These are phyloP conservation scores for Aspergillus diversus DNA, from an alignment of 495 filamentous ascomycete genomes.

Conservation along the genomic window DNA sequence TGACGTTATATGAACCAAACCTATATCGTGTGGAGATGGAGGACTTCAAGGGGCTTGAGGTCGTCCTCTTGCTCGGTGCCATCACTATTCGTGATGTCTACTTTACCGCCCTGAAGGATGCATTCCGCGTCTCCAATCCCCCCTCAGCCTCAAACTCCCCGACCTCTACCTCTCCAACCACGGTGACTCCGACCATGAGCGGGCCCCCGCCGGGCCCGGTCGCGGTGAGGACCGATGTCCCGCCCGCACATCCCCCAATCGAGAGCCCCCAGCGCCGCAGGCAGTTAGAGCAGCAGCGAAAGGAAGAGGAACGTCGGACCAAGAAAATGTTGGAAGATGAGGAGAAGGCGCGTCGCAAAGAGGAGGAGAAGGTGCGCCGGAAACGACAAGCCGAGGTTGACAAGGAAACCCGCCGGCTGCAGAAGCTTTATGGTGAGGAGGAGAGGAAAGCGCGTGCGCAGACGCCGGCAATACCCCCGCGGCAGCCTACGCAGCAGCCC, in stretches of 20 bases:
- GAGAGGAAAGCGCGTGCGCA: slow-evolving; percentile 43
- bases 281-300: slow-evolving; percentile 57
- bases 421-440: slow-evolving; percentile 69
- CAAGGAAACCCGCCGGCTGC: slow-evolving; percentile 81
- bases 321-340: slow-evolving; percentile 80
- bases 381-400: slow-evolving; percentile 73
- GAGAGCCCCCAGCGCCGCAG: slow-evolving; percentile 25
- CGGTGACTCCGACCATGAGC: slow-evolving; percentile 10
- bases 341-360: slow-evolving; percentile 67
- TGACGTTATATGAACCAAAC: slow-evolving; percentile 93
- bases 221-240: slow-evolving; percentile 25
- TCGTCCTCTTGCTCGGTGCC: slow-evolving; percentile 80
- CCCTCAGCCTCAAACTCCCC: slow-evolving; percentile 21
- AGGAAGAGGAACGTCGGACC: slow-evolving; percentile 69
- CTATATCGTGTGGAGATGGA: slow-evolving; percentile 88
- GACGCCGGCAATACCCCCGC: slow-evolving; percentile 31
- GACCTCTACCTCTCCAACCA: slow-evolving; percentile 15
- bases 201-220: slow-evolving; percentile 20
- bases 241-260: slow-evolving; percentile 26
- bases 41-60: slow-evolving; percentile 90
- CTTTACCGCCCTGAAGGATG: slow-evolving; percentile 65
- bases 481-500: slow-evolving; percentile 28
- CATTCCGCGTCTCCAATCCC: slow-evolving; percentile 74
- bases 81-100: slow-evolving; percentile 88
- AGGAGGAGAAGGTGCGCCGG: slow-evolving; percentile 70